Percentiles rank a stretch among this genome's conserved stretches.
Evolutionary conservation across 1,284 basidiomycete species (phyloP).

Genomic region (Athelia psychrophila): DNA sequence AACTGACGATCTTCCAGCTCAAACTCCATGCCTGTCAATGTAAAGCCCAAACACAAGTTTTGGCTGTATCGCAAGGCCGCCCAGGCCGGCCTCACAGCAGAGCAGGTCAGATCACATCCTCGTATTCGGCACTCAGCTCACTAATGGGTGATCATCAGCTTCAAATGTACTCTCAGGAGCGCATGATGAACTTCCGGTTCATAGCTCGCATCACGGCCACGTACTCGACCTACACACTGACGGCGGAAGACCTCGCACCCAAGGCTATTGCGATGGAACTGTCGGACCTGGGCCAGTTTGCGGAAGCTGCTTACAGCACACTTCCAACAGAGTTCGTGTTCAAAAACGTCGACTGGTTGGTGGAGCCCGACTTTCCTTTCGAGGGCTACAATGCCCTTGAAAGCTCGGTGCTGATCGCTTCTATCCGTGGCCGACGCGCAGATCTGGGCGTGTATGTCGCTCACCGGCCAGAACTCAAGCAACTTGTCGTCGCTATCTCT

Average conservation of each 20-base stretch:
- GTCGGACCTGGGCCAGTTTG: constrained; percentile 49
- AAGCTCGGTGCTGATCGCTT: constrained; percentile 29
- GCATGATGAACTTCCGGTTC: constrained; percentile 48
- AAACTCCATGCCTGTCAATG: background rate
- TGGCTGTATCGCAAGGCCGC: background rate
- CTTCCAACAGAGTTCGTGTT: constrained; percentile 37
- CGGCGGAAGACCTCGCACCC: constrained; percentile 33
- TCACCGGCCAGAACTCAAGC: constrained; percentile 36
- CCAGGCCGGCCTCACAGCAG: background rate
- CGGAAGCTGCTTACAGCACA: constrained; percentile 41
- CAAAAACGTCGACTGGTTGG: constrained; percentile 34
- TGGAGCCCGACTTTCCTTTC: constrained; percentile 40
- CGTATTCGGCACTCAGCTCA: background rate
- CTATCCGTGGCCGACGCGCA: constrained; percentile 37
- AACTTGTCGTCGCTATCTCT: constrained; percentile 45
- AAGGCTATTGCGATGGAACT: constrained; percentile 32
- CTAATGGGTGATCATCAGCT: background rate
- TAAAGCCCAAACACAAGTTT: background rate
- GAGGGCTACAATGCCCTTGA: constrained; percentile 42
- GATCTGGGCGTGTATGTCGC: constrained; percentile 40
- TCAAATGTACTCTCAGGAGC: constrained; percentile 46
- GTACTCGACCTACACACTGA: constrained; percentile 37
- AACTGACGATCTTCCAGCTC: background rate
- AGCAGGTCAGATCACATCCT: background rate
- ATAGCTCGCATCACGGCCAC: constrained; percentile 43